Conservation (phyloP, 164 flowering plant genomes). For the Santalum album region DNA sequence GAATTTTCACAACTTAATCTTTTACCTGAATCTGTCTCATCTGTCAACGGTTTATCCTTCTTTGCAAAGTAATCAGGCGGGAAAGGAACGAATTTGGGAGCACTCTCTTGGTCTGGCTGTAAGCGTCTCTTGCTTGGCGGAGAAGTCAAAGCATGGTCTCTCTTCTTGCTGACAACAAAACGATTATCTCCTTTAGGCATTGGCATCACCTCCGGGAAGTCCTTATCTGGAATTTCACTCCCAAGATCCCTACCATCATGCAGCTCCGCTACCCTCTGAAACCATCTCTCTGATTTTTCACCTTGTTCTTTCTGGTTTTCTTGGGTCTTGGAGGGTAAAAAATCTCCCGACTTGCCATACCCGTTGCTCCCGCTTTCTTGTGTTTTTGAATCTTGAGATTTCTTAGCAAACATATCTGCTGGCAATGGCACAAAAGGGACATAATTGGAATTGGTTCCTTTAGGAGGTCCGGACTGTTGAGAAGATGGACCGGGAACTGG, state of each 20-base stretch:
- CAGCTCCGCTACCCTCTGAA: conserved; percentile 63
- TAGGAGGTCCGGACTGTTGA: conserved; percentile 8
- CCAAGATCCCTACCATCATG: conserved; percentile 42
- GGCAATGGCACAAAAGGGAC: conserved; percentile 72
- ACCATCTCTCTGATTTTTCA: conserved; percentile 71
- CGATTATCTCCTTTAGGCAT: conserved; percentile 96
- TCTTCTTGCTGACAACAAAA: conserved; percentile 95
- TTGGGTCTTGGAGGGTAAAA: conserved; percentile 18
- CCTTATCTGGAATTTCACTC: conserved; percentile 57
- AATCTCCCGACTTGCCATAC: conserved; percentile 11
- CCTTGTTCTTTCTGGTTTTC: conserved; percentile 27
- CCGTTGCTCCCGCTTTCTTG: conserved; percentile 11
- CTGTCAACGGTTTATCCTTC: conserved; percentile 41
- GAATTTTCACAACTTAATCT: too few species aligned
- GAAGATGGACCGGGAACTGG: conserved; percentile 9
- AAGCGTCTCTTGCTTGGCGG: too few species aligned
- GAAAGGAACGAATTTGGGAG: conserved; percentile 90
- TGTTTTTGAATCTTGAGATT: conserved; percentile 22
- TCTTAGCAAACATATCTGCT: conserved; percentile 50
- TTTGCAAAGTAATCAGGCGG: conserved; percentile 87
- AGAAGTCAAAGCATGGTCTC: too few species aligned
- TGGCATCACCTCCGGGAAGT: conserved; percentile 96
- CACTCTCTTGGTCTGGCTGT: too few species aligned
- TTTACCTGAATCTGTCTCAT: conserved; percentile 12
- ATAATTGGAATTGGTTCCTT: conserved; percentile 30